phyloP scores from a whole-genome alignment of 495 filamentous ascomycete species.

The Filosporella fistucella region DNA sequence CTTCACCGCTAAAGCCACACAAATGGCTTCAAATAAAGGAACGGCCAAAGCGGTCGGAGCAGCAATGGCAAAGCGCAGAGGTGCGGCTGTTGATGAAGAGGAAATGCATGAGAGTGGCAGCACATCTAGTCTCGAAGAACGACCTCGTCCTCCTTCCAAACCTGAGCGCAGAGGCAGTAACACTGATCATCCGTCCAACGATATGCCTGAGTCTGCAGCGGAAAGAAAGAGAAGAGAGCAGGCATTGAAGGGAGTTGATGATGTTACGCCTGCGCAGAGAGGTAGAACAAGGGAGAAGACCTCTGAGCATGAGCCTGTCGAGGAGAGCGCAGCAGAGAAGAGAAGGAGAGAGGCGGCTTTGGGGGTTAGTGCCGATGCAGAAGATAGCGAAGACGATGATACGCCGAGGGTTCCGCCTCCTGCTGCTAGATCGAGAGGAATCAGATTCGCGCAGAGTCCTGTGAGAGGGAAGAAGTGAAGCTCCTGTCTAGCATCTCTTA shows the following conservation, averaged over 20 bases:
- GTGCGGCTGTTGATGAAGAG: slow-evolving; percentile 11
- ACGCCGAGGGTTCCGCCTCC: slow-evolving; percentile 19
- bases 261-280: slow-evolving; percentile 20
- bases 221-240: slow-evolving; percentile 64
- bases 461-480: slow-evolving; percentile 15
- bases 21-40: neutral
- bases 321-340: slow-evolving; percentile 80
- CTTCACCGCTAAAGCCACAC: slow-evolving; percentile 7
- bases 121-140: neutral
- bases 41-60: slow-evolving; percentile 4
- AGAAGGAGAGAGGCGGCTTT: slow-evolving; percentile 70
- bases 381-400: slow-evolving; percentile 33
- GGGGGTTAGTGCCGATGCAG: slow-evolving; percentile 39
- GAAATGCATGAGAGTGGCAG: neutral
- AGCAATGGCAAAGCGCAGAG: slow-evolving; percentile 10
- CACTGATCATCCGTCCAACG: neutral
- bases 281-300: slow-evolving; percentile 28
- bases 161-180: neutral
- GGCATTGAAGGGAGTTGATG: slow-evolving; percentile 44
- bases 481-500: too few relatives aligned
- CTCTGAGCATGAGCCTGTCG: slow-evolving; percentile 37
- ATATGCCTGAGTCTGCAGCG: slow-evolving; percentile 45
- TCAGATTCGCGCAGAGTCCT: slow-evolving; percentile 43
- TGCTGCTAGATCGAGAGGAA: slow-evolving; percentile 28
- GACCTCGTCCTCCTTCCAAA: neutral